Evolutionary conservation across 129 eudicot species (phyloP).

Genomic region (Heracleum sosnowskyi): DNA sequence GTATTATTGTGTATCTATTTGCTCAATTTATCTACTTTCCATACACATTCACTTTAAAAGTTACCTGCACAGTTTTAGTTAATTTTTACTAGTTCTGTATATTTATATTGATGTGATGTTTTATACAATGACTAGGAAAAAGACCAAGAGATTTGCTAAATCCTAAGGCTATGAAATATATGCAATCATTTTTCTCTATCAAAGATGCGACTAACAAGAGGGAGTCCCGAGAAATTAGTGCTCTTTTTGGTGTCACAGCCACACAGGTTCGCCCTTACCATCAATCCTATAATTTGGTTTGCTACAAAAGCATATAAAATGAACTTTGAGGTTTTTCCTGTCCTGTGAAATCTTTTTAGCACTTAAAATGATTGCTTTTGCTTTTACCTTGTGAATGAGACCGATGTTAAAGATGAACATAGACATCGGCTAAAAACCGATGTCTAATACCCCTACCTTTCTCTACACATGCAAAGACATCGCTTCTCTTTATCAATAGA

Average conservation of each 20-base stretch:
- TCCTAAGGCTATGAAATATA: slow-evolving; percentile 83
- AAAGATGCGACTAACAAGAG: slow-evolving; percentile 89
- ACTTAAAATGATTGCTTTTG: neutral
- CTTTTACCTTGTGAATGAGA: neutral
- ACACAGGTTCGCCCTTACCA: slow-evolving; percentile 62
- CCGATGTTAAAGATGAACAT: too few species aligned
- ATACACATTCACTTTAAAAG: neutral
- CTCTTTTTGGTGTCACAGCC: slow-evolving; percentile 84
- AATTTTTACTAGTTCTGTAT: neutral
- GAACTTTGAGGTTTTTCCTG: neutral
- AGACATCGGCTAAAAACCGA: too few species aligned
- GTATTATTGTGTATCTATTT: neutral
- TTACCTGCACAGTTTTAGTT: neutral
- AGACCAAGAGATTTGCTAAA: slow-evolving; percentile 88
- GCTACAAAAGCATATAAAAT: neutral
- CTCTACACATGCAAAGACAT: too few species aligned
- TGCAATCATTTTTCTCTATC: slow-evolving; percentile 74
- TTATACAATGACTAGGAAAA: slow-evolving; percentile 49
- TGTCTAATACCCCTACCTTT: too few species aligned
- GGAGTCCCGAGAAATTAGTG: slow-evolving; percentile 78
- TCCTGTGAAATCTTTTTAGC: neutral
- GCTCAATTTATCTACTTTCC: neutral
- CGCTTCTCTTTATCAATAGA: too few species aligned
- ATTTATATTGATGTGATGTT: slow-evolving; percentile 6
- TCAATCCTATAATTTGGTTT: neutral